These are phyloP conservation scores for Daldinia grandis DNA, from an alignment of 495 filamentous ascomycete species.

Conservation along the genomic window DNA sequence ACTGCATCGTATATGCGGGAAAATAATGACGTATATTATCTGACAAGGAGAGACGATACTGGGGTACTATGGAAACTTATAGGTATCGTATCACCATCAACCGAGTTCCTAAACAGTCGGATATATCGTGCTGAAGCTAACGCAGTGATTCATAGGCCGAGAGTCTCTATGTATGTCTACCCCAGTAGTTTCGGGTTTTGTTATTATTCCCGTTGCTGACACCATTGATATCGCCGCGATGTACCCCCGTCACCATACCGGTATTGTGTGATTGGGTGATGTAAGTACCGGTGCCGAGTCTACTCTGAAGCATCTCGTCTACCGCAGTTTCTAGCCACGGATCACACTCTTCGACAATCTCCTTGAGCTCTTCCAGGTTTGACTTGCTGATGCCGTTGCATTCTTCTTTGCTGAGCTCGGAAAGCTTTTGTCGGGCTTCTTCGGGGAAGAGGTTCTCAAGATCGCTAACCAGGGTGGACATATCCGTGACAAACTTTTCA, in stretches of 20 bases:
- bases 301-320: neutral
- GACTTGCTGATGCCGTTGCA: constrained; percentile 15
- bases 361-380: constrained; percentile 21
- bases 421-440: constrained; percentile 2
- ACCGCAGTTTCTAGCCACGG: constrained; percentile 18
- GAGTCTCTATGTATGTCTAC: neutral
- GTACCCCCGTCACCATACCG: constrained; percentile 11
- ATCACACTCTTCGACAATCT: constrained; percentile 11
- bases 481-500: constrained; percentile 17
- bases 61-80: neutral
- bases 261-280: constrained; percentile 20
- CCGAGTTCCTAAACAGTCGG: no score
- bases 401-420: constrained; percentile 19
- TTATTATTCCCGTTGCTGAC: constrained; percentile 15
- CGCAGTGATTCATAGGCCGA: neutral
- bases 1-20: neutral
- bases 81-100: neutral
- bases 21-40: neutral
- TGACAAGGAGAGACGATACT: neutral
- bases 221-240: constrained; percentile 19
- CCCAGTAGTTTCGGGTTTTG: constrained; percentile 5
- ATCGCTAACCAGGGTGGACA: constrained; percentile 4
- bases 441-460: constrained; percentile 12
- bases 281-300: neutral
- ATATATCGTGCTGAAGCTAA: neutral